Percentiles rank a stretch among this genome's conserved stretches.
phyloP scores from a whole-genome alignment of 2,329 filamentous ascomycete genomes.

The Daldinia sp. region DNA sequence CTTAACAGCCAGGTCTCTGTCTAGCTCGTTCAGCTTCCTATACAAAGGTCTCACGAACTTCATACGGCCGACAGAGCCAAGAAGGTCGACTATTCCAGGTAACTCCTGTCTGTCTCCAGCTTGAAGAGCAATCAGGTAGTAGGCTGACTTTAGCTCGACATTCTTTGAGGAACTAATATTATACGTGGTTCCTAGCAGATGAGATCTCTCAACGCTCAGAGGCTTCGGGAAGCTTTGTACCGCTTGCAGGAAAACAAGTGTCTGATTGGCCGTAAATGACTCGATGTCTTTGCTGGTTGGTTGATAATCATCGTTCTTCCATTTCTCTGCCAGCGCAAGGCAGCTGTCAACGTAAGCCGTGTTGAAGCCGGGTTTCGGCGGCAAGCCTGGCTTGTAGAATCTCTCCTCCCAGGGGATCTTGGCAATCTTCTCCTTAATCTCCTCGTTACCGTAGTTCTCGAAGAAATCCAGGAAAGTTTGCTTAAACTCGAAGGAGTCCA shows the following conservation, averaged over 20 bases:
- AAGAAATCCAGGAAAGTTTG: constrained; percentile 90
- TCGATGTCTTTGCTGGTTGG: constrained; percentile 77
- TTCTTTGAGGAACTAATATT: constrained; percentile 81
- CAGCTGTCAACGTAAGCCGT: constrained; percentile 87
- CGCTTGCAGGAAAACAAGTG: constrained; percentile 88
- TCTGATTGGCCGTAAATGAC: constrained; percentile 85
- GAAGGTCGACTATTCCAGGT: constrained; percentile 76
- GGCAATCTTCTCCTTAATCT: constrained; percentile 72
- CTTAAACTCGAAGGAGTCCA: constrained; percentile 96
- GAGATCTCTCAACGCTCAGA: constrained; percentile 73
- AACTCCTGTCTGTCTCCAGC: constrained; percentile 78
- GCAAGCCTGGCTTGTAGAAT: constrained; percentile 89
- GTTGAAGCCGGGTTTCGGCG: constrained; percentile 91
- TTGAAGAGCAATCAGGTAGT: constrained; percentile 81
- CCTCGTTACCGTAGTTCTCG: constrained; percentile 70
- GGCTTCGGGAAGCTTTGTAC: constrained; percentile 75
- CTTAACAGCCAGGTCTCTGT: constrained; percentile 78
- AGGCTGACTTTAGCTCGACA: constrained; percentile 85
- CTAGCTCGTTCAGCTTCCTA: constrained; percentile 78
- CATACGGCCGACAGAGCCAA: constrained; percentile 91
- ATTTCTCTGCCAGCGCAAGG: constrained; percentile 84
- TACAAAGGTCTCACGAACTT: constrained; percentile 95
- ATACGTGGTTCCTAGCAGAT: constrained; percentile 80
- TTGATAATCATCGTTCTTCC: constrained; percentile 74
- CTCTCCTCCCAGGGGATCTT: constrained; percentile 89